Conservation (phyloP, 2,329 filamentous ascomycete species). For the Aspergillus tubingensis region DNA sequence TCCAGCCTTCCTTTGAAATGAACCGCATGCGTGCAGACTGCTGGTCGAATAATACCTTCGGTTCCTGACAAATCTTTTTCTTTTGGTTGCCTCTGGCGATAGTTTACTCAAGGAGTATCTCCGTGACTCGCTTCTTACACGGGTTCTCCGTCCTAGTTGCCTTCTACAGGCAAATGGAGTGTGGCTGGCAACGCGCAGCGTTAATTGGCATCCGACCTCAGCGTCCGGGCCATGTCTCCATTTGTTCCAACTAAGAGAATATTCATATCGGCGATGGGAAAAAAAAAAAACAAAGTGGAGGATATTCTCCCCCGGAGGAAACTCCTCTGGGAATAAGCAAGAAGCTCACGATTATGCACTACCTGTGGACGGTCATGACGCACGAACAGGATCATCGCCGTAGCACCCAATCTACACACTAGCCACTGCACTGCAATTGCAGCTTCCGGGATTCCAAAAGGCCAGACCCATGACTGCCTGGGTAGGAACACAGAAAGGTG, state of each 20-base stretch:
- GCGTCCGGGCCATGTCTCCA: background rate
- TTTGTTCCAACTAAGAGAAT: background rate
- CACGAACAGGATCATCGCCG: background rate
- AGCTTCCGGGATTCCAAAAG: background rate
- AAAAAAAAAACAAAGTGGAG: background rate
- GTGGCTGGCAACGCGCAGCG: conserved; percentile 4
- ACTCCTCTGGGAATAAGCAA: background rate
- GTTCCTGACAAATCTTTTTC: background rate
- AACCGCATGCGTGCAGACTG: background rate
- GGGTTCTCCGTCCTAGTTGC: background rate
- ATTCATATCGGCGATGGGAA: background rate
- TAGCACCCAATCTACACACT: background rate
- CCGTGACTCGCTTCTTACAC: background rate
- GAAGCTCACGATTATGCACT: background rate
- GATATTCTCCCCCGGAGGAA: background rate
- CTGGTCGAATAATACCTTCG: background rate
- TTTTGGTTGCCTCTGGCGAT: background rate
- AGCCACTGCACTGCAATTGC: conserved; percentile 3
- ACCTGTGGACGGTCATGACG: background rate
- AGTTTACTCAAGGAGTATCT: background rate
- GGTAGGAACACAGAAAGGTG: background rate
- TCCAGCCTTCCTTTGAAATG: background rate
- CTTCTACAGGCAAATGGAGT: background rate
- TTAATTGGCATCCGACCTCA: background rate
- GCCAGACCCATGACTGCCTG: background rate